phyloP scores from a whole-genome alignment of 495 filamentous ascomycete genomes.

The Clavariopsis aquatica region DNA sequence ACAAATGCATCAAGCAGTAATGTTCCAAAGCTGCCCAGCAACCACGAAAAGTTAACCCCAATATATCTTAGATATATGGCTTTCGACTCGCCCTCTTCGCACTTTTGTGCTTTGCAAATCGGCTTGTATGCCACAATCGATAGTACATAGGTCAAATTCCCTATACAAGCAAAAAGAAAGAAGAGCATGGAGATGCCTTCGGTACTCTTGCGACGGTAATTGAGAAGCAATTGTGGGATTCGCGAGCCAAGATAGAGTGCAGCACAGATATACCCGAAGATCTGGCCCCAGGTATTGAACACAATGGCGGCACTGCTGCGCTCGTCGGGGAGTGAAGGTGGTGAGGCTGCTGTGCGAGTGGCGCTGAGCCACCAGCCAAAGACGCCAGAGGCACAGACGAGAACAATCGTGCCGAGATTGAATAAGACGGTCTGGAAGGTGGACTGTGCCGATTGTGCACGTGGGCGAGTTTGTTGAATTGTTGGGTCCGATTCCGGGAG shows the following conservation, averaged over 20 bases:
- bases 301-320: constrained; percentile 46
- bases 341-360: constrained; percentile 39
- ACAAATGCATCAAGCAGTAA: constrained; percentile 79
- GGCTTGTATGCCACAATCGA: constrained; percentile 89
- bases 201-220: constrained; percentile 84
- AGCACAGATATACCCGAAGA: constrained; percentile 54
- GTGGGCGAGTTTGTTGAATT: constrained; percentile 42
- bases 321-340: constrained; percentile 36
- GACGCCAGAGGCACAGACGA: constrained; percentile 80
- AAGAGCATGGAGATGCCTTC: constrained; percentile 91
- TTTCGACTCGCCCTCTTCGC: constrained; percentile 57
- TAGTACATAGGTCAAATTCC: constrained; percentile 88
- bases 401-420: constrained; percentile 69
- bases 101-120: constrained; percentile 49
- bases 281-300: constrained; percentile 71
- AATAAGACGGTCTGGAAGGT: constrained; percentile 59
- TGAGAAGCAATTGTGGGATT: constrained; percentile 85
- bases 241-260: constrained; percentile 84
- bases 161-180: constrained; percentile 94
- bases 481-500: neutral
- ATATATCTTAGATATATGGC: constrained; percentile 75
- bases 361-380: constrained; percentile 79
- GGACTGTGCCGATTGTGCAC: constrained; percentile 38
- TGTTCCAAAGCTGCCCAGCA: constrained; percentile 86
- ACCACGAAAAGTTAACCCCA: constrained; percentile 82